Conservation (phyloP, 805 yeast species). For the Hanseniaspora thailandica region DNA sequence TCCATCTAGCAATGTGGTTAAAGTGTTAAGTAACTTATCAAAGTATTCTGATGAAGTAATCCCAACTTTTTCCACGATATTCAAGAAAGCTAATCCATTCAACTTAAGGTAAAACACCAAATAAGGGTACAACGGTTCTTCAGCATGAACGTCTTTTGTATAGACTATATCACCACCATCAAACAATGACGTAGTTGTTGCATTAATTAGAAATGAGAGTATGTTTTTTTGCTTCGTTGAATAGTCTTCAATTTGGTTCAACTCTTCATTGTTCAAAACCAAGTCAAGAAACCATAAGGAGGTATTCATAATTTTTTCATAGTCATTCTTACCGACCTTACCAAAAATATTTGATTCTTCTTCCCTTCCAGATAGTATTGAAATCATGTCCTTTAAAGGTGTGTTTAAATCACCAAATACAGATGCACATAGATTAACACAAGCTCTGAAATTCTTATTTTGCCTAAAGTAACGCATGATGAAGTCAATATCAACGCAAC, state of each 20-base stretch:
- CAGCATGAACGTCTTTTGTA: constrained; percentile 23
- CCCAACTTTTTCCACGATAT: constrained; percentile 67
- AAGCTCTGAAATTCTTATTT: constrained; percentile 31
- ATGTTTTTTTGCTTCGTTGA: constrained; percentile 25
- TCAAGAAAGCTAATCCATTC: constrained; percentile 49
- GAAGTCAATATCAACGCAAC: constrained; percentile 63
- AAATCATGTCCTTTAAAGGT: constrained; percentile 50
- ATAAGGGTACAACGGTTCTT: constrained; percentile 58
- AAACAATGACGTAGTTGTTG: constrained; percentile 32
- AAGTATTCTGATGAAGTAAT: constrained; percentile 50
- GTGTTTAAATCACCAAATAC: constrained; percentile 58
- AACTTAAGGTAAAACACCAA: constrained; percentile 43
- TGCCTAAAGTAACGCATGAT: constrained; percentile 51
- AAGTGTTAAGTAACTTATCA: constrained; percentile 38
- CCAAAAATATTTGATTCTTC: constrained; percentile 18
- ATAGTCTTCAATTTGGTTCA: constrained; percentile 59
- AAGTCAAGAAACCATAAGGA: constrained; percentile 53
- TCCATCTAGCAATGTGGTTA: constrained; percentile 22
- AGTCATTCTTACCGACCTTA: constrained; percentile 15
- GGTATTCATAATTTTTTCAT: constrained; percentile 22
- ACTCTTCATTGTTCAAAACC: constrained; percentile 54
- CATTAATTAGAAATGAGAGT: constrained; percentile 50
- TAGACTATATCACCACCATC: constrained; percentile 27
- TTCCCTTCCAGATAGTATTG: constrained; percentile 27
- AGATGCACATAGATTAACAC: constrained; percentile 52